These are phyloP conservation scores for Cercospora sojina DNA, from an alignment of 2,329 filamentous ascomycete genomes.

Conservation along the genomic window DNA sequence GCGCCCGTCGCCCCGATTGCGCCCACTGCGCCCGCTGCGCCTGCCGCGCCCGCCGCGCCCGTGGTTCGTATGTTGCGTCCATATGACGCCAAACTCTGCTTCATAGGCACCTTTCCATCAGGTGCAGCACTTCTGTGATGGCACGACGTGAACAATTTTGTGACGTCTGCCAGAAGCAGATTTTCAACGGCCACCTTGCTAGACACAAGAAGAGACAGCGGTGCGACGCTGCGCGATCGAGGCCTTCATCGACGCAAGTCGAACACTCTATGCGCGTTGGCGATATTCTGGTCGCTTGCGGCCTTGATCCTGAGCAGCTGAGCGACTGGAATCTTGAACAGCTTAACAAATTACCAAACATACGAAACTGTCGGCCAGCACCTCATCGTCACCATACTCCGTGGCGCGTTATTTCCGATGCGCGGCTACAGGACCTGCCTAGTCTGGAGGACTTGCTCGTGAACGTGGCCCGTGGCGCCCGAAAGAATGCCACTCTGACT, in stretches of 20 bases:
- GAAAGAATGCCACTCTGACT: background rate
- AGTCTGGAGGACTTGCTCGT: constrained; percentile 5
- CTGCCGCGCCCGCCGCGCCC: background rate
- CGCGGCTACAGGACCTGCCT: constrained; percentile 3
- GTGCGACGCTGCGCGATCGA: background rate
- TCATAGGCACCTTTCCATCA: too few relatives aligned
- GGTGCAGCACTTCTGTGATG: background rate
- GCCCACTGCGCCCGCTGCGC: background rate
- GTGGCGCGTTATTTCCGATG: constrained; percentile 5
- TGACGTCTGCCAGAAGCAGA: constrained; percentile 1
- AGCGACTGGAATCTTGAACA: constrained; percentile 10
- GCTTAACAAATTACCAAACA: constrained; percentile 13
- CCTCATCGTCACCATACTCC: constrained; percentile 12
- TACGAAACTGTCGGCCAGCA: constrained; percentile 8
- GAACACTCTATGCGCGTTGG: constrained; percentile 2
- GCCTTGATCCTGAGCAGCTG: constrained; percentile 8
- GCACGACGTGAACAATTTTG: background rate
- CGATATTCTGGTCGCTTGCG: constrained; percentile 13
- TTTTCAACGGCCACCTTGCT: constrained; percentile 8
- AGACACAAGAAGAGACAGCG: constrained; percentile 9
- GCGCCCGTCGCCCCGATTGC: background rate
- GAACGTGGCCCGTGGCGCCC: background rate
- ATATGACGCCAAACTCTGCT: too few relatives aligned
- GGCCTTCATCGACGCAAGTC: background rate
- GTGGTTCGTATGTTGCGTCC: background rate